Base-by-base conservation (phyloP, 257 asterid species). In the Scutellaria galericulata region DNA sequence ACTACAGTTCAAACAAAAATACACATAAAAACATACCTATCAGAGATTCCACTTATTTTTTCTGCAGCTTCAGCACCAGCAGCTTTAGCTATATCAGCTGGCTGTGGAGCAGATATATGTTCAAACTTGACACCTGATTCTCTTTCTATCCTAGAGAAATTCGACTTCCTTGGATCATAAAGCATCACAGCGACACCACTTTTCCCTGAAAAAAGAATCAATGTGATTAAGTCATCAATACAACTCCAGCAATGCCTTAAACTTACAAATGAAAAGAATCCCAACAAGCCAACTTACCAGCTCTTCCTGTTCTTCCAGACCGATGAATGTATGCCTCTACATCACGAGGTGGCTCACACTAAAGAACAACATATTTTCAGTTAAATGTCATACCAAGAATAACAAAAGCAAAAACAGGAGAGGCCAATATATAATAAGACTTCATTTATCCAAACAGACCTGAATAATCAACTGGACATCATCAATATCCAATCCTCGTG, bases 311-410 rank as follows among this genome's bases (percentile, higher is more conserved):
- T 71, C 99, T 82, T 70, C 99, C 99, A 83, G 99, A 95, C 13
- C 99, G 89, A 86, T 95, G 99, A 79, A 95, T 95, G 83, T 95
- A 95, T 52, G 93, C 98, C 81, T 92, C 99, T 11, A 92, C 99
- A 71, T 92, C 97, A 69, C 89, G 91, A 37, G 99, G 97, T 4
- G 99, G 98, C 80, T 95, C 99, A 77, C 98, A 95, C 99, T 94
- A 47, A 64, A 78, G 48, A 66, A 80, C 9, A 70, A 57, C 14
- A 59, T 18, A 18, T 39, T 59, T 62, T 74, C 74, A 82, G 63
- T 66, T 27, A 8, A 35, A 31, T 18, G 59, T 24, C 57, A 72
- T 46, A 13, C 39, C 70, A 41, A 58, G 15, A 56, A 40, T 22
- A 48, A 46, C 7, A 15, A 20, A 31, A 48, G 27, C 60, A 54